Evolutionary conservation across 208 protist genomes (phyloP), one percentile per base, ranked within the genome.

Genomic region (Trypanosoma vivax): DNA sequence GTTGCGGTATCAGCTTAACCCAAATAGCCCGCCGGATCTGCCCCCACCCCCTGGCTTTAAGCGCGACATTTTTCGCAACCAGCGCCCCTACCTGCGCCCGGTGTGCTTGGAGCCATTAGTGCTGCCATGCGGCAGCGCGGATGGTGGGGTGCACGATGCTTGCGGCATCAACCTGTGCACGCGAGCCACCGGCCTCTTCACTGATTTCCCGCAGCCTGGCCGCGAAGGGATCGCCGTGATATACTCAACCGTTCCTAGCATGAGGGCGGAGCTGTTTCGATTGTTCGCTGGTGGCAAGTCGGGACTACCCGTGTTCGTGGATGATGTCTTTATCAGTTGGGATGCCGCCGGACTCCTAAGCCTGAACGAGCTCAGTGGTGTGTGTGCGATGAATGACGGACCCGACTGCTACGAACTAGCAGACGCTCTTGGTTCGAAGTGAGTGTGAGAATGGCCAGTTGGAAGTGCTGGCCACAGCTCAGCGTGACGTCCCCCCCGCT

Each of bases 251-350:
- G 28, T 64, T 11, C 58, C 58, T 29, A 5, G 25, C 3, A 25
- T 50, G 29, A 34, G 31, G 38, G 29, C 41, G 23, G 13, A 13
- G 28, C 14, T 64, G 24, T 49, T 51, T 11, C 18, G 18, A 16
- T 1, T 19, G 0, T 56, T 64, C 43, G 29, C 33, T 16, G 24
- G 9, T 10, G 24, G 16, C 43, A 18, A 7, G 5, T 16, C 49
- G 3, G 34, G 37, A 16, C 48, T 31, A 10, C 42, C 40, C 5
- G 16, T 64, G 2, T 51, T 64, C 56, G 58, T 56, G 38, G 58
- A 64, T 50, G 58, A 64, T 35, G 58, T 50, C 4, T 64, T 64
- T 48, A 42, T 64, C 3, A 10, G 31, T 2, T 64, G 58, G 58
- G 58, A n/a, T 41, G 56, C n/a, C 3, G 21, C 49, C n/a, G 58